Percentiles rank a stretch among this genome's conserved stretches.
These are phyloP conservation scores for Pontederia paniculata DNA, from an alignment of 176 grass and related monocot species.

Conservation along the genomic window DNA sequence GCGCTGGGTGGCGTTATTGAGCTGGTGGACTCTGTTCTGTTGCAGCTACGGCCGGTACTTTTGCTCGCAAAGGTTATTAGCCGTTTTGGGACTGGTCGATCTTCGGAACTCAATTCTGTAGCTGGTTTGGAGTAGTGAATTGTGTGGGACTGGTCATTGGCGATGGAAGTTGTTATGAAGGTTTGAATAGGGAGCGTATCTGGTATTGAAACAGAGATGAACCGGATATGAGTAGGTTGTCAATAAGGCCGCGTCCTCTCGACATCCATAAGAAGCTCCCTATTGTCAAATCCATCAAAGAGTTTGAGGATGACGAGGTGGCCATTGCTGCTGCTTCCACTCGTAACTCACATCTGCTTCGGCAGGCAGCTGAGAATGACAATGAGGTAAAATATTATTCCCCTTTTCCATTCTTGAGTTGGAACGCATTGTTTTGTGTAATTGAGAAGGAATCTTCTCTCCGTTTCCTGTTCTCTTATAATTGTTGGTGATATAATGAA, in stretches of 20 bases:
- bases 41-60: background rate
- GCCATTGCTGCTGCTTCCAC: too few species aligned
- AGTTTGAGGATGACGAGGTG: slow-evolving; percentile 74
- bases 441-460: background rate
- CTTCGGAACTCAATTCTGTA: background rate
- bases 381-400: slow-evolving; percentile 7
- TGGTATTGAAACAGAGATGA: slow-evolving; percentile 34
- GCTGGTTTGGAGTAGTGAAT: background rate
- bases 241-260: slow-evolving; percentile 83
- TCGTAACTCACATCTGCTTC: slow-evolving; percentile 18
- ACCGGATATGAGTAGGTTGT: slow-evolving; percentile 73
- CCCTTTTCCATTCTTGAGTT: background rate
- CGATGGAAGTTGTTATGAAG: background rate
- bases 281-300: slow-evolving; percentile 67
- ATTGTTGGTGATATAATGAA: too few species aligned
- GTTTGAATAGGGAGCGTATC: background rate
- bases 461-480: background rate
- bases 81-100: background rate
- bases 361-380: slow-evolving; percentile 21
- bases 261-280: slow-evolving; percentile 96
- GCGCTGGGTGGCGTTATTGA: too few species aligned
- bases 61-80: background rate
- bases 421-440: slow-evolving; percentile 4
- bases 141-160: background rate
- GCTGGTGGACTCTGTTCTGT: background rate